Conservation (phyloP, 148 eudicot species). For the Chenopodium album region DNA sequence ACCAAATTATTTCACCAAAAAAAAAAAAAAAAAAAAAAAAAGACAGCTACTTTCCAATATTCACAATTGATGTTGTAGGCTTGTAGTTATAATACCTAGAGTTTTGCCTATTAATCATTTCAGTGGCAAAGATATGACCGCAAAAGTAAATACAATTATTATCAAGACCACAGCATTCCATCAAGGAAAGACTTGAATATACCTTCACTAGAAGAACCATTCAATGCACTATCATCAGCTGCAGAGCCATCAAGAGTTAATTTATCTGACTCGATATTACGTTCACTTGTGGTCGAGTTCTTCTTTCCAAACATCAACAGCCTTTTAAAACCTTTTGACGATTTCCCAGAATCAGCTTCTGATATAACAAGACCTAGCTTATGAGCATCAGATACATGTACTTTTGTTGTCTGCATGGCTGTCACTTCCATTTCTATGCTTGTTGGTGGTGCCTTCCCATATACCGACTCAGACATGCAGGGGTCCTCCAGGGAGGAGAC, state of each 20-base stretch:
- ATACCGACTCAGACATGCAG: slow-evolving; percentile 52
- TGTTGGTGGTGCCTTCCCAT: slow-evolving; percentile 50
- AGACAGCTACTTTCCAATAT: background rate
- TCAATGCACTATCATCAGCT: slow-evolving; percentile 30
- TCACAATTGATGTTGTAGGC: background rate
- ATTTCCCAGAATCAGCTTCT: slow-evolving; percentile 52
- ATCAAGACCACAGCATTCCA: background rate
- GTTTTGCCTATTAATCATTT: background rate
- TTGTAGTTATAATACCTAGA: background rate
- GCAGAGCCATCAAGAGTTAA: slow-evolving; percentile 37
- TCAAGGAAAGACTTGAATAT: slow-evolving; percentile 11
- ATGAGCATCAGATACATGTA: slow-evolving; percentile 43
- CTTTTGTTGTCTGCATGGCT: slow-evolving; percentile 34
- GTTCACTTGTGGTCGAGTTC: slow-evolving; percentile 54
- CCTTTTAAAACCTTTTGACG: slow-evolving; percentile 74
- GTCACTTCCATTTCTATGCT: slow-evolving; percentile 28
- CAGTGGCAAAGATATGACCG: background rate
- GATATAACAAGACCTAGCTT: slow-evolving; percentile 40
- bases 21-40: too few relatives aligned
- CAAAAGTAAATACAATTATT: background rate
- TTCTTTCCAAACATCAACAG: slow-evolving; percentile 76
- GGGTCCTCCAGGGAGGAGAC: slow-evolving; percentile 76
- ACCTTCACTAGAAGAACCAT: slow-evolving; percentile 72
- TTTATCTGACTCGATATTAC: slow-evolving; percentile 47
- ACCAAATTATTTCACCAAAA: background rate